Percentiles rank a stretch among this genome's conserved stretches.
These are phyloP conservation scores for Arthrobotrys sphaeroides DNA, from an alignment of 2,329 filamentous ascomycete species.

Conservation along the genomic window DNA sequence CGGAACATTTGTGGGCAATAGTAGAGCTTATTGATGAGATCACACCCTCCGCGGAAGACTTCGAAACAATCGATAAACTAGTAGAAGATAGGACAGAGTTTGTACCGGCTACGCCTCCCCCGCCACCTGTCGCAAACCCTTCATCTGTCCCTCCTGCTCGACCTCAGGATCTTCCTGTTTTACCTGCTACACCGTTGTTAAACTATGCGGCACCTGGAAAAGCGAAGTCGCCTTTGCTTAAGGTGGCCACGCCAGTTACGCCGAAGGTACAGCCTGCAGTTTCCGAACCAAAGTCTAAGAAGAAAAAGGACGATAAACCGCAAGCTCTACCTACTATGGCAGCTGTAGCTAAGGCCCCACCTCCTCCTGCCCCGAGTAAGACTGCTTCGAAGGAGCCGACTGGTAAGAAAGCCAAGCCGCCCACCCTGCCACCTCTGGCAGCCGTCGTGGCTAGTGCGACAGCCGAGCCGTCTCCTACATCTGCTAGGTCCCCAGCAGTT, in stretches of 20 bases:
- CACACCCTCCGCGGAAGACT: slow-evolving; percentile 34
- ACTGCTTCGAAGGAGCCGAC: slow-evolving; percentile 9
- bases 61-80: slow-evolving; percentile 47
- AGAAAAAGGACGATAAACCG: slow-evolving; percentile 39
- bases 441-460: slow-evolving; percentile 45
- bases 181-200: slow-evolving; percentile 37
- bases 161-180: slow-evolving; percentile 44
- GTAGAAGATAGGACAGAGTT: slow-evolving; percentile 45
- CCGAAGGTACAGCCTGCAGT: slow-evolving; percentile 26
- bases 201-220: slow-evolving; percentile 37
- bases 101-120: slow-evolving; percentile 26
- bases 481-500: slow-evolving; percentile 24
- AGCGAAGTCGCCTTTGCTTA: slow-evolving; percentile 28
- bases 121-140: slow-evolving; percentile 1
- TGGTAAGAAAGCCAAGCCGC: slow-evolving; percentile 46
- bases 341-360: slow-evolving; percentile 38
- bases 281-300: slow-evolving; percentile 36
- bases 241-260: slow-evolving; percentile 22
- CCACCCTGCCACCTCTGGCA: slow-evolving; percentile 43
- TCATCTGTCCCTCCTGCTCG: slow-evolving; percentile 21
- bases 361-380: slow-evolving; percentile 10
- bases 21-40: slow-evolving; percentile 50
- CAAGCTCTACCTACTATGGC: slow-evolving; percentile 35
- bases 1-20: slow-evolving; percentile 19
- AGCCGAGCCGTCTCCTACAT: slow-evolving; percentile 38